Percentiles rank a stretch among this genome's conserved stretches.
phyloP scores from a whole-genome alignment of 129 eudicot genomes.

The Dittrichia graveolens region DNA sequence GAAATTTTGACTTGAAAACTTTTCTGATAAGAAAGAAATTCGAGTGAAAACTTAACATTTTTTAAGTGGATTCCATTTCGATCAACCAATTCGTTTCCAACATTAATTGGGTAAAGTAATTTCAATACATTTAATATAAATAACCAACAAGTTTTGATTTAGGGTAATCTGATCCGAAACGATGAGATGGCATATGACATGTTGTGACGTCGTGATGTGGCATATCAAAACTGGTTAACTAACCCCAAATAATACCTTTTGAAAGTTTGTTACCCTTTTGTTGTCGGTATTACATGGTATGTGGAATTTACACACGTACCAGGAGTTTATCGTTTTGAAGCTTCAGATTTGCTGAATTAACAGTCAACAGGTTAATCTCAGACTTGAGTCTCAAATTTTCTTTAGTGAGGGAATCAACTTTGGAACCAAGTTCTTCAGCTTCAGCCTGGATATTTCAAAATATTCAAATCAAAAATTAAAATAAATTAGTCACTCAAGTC shows the following conservation, averaged over 20 bases:
- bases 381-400: conserved; percentile 71
- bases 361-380: conserved; percentile 60
- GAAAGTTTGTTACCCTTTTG: not conserved
- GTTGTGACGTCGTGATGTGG: not conserved
- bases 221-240: not conserved
- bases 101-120: not conserved
- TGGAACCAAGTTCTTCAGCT: conserved; percentile 74
- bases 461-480: not conserved
- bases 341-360: conserved; percentile 66
- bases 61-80: not conserved
- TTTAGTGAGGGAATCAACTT: conserved; percentile 67
- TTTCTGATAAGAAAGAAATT: not conserved
- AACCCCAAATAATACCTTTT: not conserved
- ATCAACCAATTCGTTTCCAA: not conserved
- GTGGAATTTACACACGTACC: conserved; percentile 44
- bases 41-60: not conserved
- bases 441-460: conserved; percentile 58
- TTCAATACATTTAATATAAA: not conserved
- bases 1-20: not conserved
- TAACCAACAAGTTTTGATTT: not conserved
- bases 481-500: not conserved
- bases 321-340: conserved; percentile 67
- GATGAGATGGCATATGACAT: not conserved
- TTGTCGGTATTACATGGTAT: not conserved
- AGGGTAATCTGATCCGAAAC: not conserved